Conservation (phyloP, 2,329 filamentous ascomycete species). For the Ophiostoma tasmaniense region DNA sequence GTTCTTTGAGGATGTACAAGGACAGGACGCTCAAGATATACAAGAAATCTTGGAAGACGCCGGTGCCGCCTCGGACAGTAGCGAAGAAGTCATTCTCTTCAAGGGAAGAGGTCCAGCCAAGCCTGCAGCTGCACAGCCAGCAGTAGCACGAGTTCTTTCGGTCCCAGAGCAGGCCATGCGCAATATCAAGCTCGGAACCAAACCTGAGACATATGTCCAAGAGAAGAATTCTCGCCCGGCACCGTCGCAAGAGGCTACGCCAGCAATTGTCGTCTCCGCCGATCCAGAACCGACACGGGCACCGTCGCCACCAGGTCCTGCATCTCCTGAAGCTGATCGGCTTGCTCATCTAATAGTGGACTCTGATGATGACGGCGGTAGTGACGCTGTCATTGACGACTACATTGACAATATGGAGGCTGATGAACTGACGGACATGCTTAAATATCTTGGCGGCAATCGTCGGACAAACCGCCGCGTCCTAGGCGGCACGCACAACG, state of each 20-base stretch:
- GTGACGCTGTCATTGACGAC: constrained; percentile 54
- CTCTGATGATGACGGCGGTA: constrained; percentile 25
- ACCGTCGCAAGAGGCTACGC: neutral
- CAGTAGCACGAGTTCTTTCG: neutral
- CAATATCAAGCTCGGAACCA: neutral
- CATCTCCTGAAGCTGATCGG: neutral
- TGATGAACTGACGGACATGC: constrained; percentile 29
- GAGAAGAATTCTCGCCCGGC: neutral
- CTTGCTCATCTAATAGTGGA: constrained; percentile 2
- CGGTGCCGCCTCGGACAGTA: constrained; percentile 44
- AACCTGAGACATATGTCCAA: neutral
- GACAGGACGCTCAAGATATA: neutral
- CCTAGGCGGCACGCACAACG: constrained; percentile 37
- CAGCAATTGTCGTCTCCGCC: neutral
- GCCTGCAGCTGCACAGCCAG: neutral
- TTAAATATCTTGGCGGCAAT: constrained; percentile 24
- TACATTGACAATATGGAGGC: constrained; percentile 60
- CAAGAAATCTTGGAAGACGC: neutral
- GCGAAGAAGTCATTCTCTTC: constrained; percentile 67
- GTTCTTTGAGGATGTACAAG: neutral
- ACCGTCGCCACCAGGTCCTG: neutral
- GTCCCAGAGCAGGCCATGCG: neutral
- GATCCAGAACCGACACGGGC: neutral
- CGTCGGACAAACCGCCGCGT: constrained; percentile 34
- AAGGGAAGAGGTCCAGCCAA: constrained; percentile 26